These are phyloP conservation scores for Leucocoprinus leucothites DNA, from an alignment of 768 basidiomycete genomes.

Conservation along the genomic window DNA sequence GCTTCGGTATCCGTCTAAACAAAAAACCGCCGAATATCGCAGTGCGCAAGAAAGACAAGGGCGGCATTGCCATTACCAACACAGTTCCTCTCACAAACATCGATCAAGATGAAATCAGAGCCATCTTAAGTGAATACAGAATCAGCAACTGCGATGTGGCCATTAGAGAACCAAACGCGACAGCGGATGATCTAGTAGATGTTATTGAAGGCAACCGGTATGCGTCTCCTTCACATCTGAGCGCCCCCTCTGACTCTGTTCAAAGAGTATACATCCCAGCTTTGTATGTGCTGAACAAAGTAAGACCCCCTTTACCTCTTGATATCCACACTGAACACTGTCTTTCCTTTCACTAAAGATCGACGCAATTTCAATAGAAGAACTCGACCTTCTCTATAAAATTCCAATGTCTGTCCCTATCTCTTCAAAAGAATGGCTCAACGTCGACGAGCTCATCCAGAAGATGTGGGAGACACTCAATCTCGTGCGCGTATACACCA, in stretches of 20 bases:
- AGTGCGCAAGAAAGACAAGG: constrained; percentile 86
- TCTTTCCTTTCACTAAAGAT: constrained; percentile 45
- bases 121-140: constrained; percentile 89
- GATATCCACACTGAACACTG: neutral
- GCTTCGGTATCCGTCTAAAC: constrained; percentile 97
- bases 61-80: constrained; percentile 92
- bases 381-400: constrained; percentile 92
- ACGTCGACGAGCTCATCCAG: constrained; percentile 90
- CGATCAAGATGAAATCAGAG: constrained; percentile 95
- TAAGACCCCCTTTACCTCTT: constrained; percentile 21
- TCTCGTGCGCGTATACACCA: constrained; percentile 95
- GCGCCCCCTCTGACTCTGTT: neutral
- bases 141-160: constrained; percentile 88
- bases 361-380: constrained; percentile 98
- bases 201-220: constrained; percentile 94
- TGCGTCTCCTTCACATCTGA: constrained; percentile 15
- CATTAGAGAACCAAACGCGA: constrained; percentile 89
- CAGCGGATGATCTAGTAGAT: constrained; percentile 94
- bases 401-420: constrained; percentile 96
- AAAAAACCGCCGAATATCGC: constrained; percentile 88
- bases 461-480: constrained; percentile 93
- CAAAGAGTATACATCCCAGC: constrained; percentile 89
- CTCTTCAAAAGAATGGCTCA: constrained; percentile 92
- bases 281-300: constrained; percentile 89
- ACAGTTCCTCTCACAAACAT: constrained; percentile 96